Conservation (phyloP, 2,329 filamentous ascomycete species). For the Teratosphaeriaceae sp. region DNA sequence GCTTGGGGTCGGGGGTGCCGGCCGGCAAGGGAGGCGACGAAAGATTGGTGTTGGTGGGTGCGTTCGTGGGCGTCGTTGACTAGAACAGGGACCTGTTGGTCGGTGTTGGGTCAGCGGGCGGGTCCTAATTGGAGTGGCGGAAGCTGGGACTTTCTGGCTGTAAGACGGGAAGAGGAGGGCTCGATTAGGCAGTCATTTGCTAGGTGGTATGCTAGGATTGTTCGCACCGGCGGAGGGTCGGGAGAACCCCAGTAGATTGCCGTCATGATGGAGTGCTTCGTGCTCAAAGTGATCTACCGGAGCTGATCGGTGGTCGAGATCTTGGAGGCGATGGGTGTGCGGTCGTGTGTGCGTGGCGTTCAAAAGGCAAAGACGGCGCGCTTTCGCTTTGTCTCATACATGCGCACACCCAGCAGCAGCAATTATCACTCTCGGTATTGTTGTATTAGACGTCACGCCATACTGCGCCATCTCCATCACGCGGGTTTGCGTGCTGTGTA, state of each 20-base stretch:
- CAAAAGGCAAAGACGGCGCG: not conserved
- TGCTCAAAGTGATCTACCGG: not conserved
- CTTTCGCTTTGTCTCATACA: not conserved
- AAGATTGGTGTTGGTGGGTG: conserved; percentile 13
- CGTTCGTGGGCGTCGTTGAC: conserved; percentile 11
- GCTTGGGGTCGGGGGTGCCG: conserved; percentile 9
- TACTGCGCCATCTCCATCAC: not conserved
- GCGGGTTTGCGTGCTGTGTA: not conserved
- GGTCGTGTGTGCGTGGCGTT: not conserved
- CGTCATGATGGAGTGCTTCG: not conserved
- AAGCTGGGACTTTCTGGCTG: not conserved
- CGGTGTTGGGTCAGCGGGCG: too few relatives aligned
- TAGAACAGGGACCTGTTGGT: not conserved
- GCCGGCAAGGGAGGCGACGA: conserved; percentile 8
- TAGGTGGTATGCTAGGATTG: not conserved
- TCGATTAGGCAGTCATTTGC: not conserved
- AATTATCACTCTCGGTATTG: not conserved
- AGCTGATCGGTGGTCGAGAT: not conserved
- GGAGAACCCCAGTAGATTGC: conserved; percentile 1
- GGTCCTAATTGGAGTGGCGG: not conserved
- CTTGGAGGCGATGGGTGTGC: not conserved
- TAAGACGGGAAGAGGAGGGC: not conserved
- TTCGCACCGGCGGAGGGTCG: not conserved
- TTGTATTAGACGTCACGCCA: not conserved
- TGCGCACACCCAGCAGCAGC: not conserved